Base-by-base conservation (phyloP, 768 basidiomycete genomes). In the Sporobolomyces pararoseus region DNA sequence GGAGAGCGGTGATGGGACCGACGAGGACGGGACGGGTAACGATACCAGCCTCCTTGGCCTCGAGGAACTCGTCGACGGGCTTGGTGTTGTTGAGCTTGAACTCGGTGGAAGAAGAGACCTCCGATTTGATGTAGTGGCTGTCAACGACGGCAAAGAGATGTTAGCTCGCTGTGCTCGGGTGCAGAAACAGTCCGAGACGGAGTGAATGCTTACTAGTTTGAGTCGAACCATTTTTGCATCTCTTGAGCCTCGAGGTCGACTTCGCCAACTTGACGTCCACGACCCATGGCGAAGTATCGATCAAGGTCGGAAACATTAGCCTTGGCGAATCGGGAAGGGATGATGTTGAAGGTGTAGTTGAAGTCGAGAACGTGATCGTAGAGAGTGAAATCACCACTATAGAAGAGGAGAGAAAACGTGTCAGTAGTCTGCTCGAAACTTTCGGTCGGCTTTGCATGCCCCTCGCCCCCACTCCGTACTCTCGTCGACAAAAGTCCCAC, bases 361-460 rank as follows among this genome's bases (percentile, higher is more conserved):
- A 95, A 92, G 83, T 98, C 95, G 77, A 98, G 87, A 80, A 97
- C 91, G 81, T 98, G 95, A 82, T 97, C 95, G 81, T 97, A 99
- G 71, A 99, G 87, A 39, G 96, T 89, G 81, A 99, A 99, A 79
- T 98, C 96, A 78, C 95, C 95, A 78, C 96, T 99, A 77, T 55
- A 75, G n/a, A 55, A 39, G 71, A 63, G 63, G 49, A 78, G 55
- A 77, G 72, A 65, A 63, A 67, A 63, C 59, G 63, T 44, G 64
- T 49, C 60, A 60, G 50, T 27, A 21, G 34, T 6, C 17, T 34
- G 50, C 29, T 10, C 29, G 12, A 21, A 49, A 49, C 47, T 10
- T 49, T 10, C 12, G 47, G 52, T 75, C 66, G 74, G 74, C 17
- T 42, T 42, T 42, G 39, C 39, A 9, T 17, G 10, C 17, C 39